Percentiles rank a stretch among this genome's conserved stretches.
Conservation (phyloP, 2,329 filamentous ascomycete genomes). For the Ceratocystis huliohia region DNA sequence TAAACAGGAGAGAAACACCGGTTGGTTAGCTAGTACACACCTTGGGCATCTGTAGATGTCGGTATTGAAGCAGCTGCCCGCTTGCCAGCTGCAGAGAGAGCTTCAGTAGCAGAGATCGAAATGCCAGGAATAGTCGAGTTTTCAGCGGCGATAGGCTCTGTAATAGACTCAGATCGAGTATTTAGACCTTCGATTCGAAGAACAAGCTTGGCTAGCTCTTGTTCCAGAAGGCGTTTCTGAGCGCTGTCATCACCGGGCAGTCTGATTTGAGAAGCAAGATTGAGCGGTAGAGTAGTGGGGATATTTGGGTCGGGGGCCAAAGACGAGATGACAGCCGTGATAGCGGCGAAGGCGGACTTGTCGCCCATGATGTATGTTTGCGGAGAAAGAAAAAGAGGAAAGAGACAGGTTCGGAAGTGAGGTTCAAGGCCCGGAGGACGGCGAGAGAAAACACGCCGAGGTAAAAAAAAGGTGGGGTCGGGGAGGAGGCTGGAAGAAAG, state of each 20-base stretch:
- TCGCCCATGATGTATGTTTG: conserved; percentile 34
- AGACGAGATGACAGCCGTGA: conserved; percentile 41
- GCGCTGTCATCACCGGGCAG: conserved; percentile 65
- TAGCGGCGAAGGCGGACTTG: conserved; percentile 42
- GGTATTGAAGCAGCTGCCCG: conserved; percentile 30
- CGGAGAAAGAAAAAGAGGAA: background rate
- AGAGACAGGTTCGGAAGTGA: background rate
- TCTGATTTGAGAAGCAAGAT: conserved; percentile 41
- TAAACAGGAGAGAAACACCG: conserved; percentile 25
- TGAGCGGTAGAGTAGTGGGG: conserved; percentile 31
- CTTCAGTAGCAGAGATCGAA: conserved; percentile 60
- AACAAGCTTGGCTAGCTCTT: conserved; percentile 67
- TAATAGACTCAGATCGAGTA: conserved; percentile 52
- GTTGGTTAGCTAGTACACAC: conserved; percentile 26
- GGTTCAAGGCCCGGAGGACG: background rate
- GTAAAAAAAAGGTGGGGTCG: background rate
- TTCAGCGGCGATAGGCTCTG: conserved; percentile 20
- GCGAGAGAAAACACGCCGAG: background rate
- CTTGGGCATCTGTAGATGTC: conserved; percentile 34
- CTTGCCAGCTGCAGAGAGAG: conserved; percentile 45
- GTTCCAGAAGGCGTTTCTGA: conserved; percentile 68
- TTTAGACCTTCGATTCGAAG: conserved; percentile 72
- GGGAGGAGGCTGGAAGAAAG: background rate
- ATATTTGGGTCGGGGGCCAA: conserved; percentile 36
- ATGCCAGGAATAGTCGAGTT: conserved; percentile 56